These are phyloP conservation scores for Cyberlindnera petersonii DNA, from an alignment of 805 yeast genomes.

Conservation along the genomic window DNA sequence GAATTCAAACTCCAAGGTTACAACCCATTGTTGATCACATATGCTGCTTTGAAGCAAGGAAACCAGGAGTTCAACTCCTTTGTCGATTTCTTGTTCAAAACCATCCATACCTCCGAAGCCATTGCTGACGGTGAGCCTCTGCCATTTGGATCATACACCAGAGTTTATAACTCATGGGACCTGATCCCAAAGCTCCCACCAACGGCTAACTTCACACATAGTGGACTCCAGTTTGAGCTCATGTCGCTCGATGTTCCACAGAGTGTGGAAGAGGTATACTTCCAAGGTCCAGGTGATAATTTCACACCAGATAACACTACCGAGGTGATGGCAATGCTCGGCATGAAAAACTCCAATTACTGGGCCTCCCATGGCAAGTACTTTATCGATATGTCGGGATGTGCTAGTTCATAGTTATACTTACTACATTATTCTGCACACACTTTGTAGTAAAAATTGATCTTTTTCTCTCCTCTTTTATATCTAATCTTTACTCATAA, in stretches of 20 bases:
- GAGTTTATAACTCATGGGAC: constrained; percentile 57
- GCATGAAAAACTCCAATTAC: constrained; percentile 4
- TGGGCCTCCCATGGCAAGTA: constrained; percentile 9
- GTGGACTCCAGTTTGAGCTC: constrained; percentile 32
- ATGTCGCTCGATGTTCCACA: constrained; percentile 36
- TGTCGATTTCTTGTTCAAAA: constrained; percentile 49
- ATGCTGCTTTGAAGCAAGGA: constrained; percentile 66
- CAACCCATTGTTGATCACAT: constrained; percentile 52
- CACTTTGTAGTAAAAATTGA: too few relatives aligned
- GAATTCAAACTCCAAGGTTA: constrained; percentile 55
- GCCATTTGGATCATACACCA: constrained; percentile 34
- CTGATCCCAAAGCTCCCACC: constrained; percentile 60
- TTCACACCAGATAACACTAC: constrained; percentile 5
- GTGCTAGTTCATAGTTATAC: too few relatives aligned
- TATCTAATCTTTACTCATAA: too few relatives aligned
- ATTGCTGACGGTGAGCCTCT: constrained; percentile 31
- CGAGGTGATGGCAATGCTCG: constrained; percentile 1
- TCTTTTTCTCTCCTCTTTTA: too few relatives aligned
- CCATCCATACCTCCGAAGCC: constrained; percentile 29
- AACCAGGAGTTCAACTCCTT: constrained; percentile 46
- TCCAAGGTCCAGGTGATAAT: constrained; percentile 14
- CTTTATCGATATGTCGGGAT: constrained; percentile 7
- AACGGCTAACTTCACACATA: constrained; percentile 31
- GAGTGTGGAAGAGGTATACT: constrained; percentile 5
- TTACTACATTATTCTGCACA: neutral